Evolutionary conservation across 495 filamentous ascomycete species (phyloP).

Genomic region (Penicillium flavigenum): DNA sequence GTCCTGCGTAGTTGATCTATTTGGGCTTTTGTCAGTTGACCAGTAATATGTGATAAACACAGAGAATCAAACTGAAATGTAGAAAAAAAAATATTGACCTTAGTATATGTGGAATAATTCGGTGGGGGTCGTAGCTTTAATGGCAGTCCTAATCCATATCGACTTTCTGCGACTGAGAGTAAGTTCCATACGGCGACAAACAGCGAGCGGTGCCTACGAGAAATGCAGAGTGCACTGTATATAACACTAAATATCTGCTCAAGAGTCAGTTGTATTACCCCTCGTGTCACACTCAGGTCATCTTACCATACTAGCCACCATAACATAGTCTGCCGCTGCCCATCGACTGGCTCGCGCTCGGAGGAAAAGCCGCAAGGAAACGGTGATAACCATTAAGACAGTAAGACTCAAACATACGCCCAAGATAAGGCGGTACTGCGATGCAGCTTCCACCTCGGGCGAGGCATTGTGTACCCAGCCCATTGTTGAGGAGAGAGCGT

Average conservation of each 20-base stretch:
- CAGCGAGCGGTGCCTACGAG: conserved; percentile 36
- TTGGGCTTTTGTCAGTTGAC: background rate
- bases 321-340: conserved; percentile 50
- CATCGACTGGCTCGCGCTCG: conserved; percentile 37
- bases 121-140: conserved; percentile 38
- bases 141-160: conserved; percentile 53
- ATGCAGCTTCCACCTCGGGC: conserved; percentile 39
- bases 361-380: conserved; percentile 38
- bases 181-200: background rate
- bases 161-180: conserved; percentile 39
- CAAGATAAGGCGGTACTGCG: conserved; percentile 44
- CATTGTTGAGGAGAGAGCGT: conserved; percentile 24
- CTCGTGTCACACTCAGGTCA: background rate
- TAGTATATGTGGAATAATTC: conserved; percentile 43
- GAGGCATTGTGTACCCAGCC: conserved; percentile 47
- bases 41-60: background rate
- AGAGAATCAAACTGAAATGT: background rate
- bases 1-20: conserved; percentile 54
- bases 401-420: conserved; percentile 47
- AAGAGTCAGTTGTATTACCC: background rate
- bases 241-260: conserved; percentile 45
- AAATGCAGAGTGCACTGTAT: conserved; percentile 51
- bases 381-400: conserved; percentile 36
- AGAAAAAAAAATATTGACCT: conserved; percentile 15
- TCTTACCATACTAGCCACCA: conserved; percentile 43